Conservation (phyloP, 1,284 basidiomycete species). For the Chiua sp. region DNA sequence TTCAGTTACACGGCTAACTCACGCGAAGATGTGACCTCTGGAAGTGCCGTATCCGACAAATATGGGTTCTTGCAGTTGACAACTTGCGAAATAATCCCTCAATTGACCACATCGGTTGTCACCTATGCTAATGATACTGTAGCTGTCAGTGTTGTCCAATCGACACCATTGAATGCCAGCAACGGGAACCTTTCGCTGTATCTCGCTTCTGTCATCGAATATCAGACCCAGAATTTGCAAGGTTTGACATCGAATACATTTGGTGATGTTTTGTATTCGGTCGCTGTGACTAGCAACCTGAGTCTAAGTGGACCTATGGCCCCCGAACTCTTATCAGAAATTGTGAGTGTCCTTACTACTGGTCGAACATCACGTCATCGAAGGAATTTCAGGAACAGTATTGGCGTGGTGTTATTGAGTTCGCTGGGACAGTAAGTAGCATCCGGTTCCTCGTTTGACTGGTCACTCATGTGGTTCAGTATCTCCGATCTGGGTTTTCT, state of each 20-base stretch:
- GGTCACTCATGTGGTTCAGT: not conserved
- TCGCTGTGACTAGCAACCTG: not conserved
- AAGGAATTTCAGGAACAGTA: constrained; percentile 7
- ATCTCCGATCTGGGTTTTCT: not conserved
- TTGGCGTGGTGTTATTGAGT: constrained; percentile 16
- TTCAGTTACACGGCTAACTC: not conserved
- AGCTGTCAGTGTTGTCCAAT: not conserved
- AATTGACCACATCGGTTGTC: constrained; percentile 8
- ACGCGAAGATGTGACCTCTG: constrained; percentile 1
- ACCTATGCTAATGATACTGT: not conserved
- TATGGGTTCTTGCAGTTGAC: constrained; percentile 10
- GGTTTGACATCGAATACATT: constrained; percentile 8
- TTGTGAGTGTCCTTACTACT: constrained; percentile 1
- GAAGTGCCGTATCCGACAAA: constrained; percentile 3
- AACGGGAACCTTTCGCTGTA: constrained; percentile 10
- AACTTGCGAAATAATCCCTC: constrained; percentile 12
- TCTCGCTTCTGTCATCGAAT: constrained; percentile 6
- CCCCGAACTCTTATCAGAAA: not conserved
- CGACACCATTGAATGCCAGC: not conserved
- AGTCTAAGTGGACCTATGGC: not conserved
- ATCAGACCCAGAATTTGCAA: constrained; percentile 7
- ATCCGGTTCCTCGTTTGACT: not conserved
- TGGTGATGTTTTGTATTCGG: constrained; percentile 13
- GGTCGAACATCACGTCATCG: not conserved
- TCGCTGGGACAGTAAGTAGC: constrained; percentile 9